Conservation (phyloP, 495 filamentous ascomycete genomes). For the Xylaria curta region DNA sequence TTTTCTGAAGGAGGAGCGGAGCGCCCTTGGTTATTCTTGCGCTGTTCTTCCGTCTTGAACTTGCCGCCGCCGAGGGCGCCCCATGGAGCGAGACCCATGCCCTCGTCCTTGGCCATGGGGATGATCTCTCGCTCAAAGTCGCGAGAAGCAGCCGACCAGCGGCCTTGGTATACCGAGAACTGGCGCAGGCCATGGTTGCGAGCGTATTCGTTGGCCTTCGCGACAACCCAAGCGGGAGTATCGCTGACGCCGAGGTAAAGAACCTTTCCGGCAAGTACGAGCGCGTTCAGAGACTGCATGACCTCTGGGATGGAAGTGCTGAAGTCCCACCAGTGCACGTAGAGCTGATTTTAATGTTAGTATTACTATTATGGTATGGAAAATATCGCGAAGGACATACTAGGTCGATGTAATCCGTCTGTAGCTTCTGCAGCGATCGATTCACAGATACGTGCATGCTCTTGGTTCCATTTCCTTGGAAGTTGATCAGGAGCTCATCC, state of each 20-base stretch:
- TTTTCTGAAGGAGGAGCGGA: constrained; percentile 30
- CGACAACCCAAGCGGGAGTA: constrained; percentile 73
- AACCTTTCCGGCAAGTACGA: constrained; percentile 68
- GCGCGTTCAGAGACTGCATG: constrained; percentile 69
- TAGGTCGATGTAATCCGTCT: constrained; percentile 71
- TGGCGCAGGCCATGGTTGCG: constrained; percentile 66
- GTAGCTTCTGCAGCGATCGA: constrained; percentile 63
- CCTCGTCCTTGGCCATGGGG: constrained; percentile 67
- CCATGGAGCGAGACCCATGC: constrained; percentile 74
- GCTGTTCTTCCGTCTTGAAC: constrained; percentile 63
- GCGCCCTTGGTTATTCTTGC: constrained; percentile 39
- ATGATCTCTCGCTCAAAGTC: constrained; percentile 76
- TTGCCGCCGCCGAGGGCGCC: constrained; percentile 67
- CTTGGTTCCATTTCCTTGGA: constrained; percentile 64
- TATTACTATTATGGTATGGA: neutral
- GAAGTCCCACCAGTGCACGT: constrained; percentile 72
- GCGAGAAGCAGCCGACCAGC: constrained; percentile 64
- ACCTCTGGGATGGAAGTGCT: constrained; percentile 68
- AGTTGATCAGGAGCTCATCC: constrained; percentile 62
- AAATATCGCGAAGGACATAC: constrained; percentile 33
- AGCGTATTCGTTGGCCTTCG: constrained; percentile 72
- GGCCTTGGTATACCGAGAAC: constrained; percentile 72
- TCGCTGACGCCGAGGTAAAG: constrained; percentile 74
- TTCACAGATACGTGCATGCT: constrained; percentile 60
- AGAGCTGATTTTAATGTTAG: constrained; percentile 42